Conservation (phyloP, 352 stramenopile species). For the Phytophthora rubi region DNA sequence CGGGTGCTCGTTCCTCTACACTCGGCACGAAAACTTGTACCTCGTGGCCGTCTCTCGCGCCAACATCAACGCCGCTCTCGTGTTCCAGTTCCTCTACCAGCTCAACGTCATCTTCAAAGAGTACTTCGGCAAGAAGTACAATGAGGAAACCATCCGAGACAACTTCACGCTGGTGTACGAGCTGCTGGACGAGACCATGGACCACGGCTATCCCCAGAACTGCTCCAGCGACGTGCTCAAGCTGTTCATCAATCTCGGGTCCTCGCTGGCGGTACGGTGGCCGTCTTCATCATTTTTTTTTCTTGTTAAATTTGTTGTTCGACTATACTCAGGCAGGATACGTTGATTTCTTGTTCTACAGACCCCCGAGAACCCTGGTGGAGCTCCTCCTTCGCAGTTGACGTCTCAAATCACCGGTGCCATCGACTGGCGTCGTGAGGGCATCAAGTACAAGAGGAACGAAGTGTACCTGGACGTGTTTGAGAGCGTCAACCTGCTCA, state of each 20-base stretch:
- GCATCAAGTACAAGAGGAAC: conserved; percentile 98
- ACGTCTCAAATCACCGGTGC: conserved; percentile 85
- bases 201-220: conserved; percentile 99
- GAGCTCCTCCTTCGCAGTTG: conserved; percentile 90
- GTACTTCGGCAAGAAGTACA: conserved; percentile 98
- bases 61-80: conserved; percentile 97
- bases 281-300: background rate
- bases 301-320: background rate
- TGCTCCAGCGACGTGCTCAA: conserved; percentile 97
- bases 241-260: conserved; percentile 98
- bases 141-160: conserved; percentile 96
- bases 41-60: conserved; percentile 96
- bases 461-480: conserved; percentile 99
- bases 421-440: conserved; percentile 95
- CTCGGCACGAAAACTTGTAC: conserved; percentile 97
- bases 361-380: conserved; percentile 89
- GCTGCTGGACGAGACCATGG: conserved; percentile 99
- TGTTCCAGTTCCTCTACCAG: conserved; percentile 98
- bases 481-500: conserved; percentile 97
- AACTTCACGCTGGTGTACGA: conserved; percentile 99
- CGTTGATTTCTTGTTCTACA: conserved; percentile 37
- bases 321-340: background rate
- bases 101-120: conserved; percentile 97
- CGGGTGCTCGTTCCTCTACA: conserved; percentile 98
- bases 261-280: conserved; percentile 51